A percentile compares a stretch with the other conserved stretches of the same genome.
phyloP scores from a whole-genome alignment of 345 rosid species.

The Acer campestre region DNA sequence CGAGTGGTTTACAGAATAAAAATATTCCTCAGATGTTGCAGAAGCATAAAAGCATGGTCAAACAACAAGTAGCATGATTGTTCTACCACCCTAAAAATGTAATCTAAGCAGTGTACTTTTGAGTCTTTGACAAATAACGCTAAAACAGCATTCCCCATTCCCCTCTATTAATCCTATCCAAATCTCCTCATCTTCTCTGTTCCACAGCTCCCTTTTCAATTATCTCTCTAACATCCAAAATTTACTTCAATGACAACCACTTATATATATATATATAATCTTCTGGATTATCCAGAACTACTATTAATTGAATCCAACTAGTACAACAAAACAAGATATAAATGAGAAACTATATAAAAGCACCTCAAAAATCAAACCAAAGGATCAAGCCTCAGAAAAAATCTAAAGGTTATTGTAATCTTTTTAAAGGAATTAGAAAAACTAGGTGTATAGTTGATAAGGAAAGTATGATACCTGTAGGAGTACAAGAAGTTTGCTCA shows the following conservation, averaged over 20 bases:
- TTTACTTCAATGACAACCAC: neutral
- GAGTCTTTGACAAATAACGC: too few species aligned
- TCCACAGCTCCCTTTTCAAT: neutral
- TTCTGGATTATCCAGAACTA: neutral
- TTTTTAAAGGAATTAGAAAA: neutral
- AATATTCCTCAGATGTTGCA: neutral
- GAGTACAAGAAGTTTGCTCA: slow-evolving; percentile 73
- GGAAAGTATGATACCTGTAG: slow-evolving; percentile 49
- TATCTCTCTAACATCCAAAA: neutral
- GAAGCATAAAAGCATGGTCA: neutral
- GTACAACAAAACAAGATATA: neutral
- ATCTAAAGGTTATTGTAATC: neutral
- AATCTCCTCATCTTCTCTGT: neutral
- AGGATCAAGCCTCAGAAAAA: neutral
- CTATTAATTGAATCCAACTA: neutral
- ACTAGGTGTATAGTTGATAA: neutral
- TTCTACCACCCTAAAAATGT: neutral
- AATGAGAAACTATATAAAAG: neutral
- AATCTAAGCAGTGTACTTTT: neutral
- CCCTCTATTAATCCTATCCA: neutral
- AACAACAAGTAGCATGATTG: neutral
- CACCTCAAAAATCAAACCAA: neutral
- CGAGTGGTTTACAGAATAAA: neutral
- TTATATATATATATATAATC: neutral
- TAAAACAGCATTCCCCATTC: neutral